Conservation (phyloP, 2,329 filamentous ascomycete genomes). For the Calonectria hongkongensis region DNA sequence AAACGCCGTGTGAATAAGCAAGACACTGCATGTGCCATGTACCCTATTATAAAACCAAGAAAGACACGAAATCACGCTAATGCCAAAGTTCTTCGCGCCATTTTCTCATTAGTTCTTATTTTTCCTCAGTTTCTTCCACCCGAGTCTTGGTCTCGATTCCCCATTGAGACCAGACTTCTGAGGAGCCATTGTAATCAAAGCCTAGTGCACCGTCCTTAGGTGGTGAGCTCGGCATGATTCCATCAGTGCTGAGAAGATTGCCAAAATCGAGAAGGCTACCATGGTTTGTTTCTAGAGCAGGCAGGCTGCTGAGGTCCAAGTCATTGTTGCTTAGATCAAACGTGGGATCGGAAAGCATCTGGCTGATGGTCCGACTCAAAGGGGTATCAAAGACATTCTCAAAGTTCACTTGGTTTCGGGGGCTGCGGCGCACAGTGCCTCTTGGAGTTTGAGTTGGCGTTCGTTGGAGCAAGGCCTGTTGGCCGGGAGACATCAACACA, state of each 20-base stretch:
- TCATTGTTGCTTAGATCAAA: slow-evolving; percentile 66
- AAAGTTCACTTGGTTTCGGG: slow-evolving; percentile 63
- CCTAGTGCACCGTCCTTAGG: slow-evolving; percentile 56
- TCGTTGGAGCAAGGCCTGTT: slow-evolving; percentile 64
- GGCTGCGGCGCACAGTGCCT: slow-evolving; percentile 63
- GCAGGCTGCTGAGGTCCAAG: slow-evolving; percentile 65
- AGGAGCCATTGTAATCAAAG: slow-evolving; percentile 58
- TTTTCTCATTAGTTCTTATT: slow-evolving; percentile 45
- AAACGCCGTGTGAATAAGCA: slow-evolving; percentile 37
- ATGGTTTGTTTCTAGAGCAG: slow-evolving; percentile 61
- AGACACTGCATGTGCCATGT: slow-evolving; percentile 36
- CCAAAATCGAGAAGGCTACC: slow-evolving; percentile 67
- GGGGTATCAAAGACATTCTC: slow-evolving; percentile 70
- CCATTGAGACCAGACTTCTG: slow-evolving; percentile 58
- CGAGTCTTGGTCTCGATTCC: slow-evolving; percentile 45
- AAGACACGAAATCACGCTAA: slow-evolving; percentile 41
- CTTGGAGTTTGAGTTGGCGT: slow-evolving; percentile 70
- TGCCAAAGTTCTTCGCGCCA: slow-evolving; percentile 37
- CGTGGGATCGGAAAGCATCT: slow-evolving; percentile 76
- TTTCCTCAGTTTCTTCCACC: slow-evolving; percentile 45
- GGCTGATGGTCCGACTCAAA: slow-evolving; percentile 77
- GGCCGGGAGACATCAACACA: slow-evolving; percentile 65
- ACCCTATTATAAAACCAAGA: slow-evolving; percentile 48
- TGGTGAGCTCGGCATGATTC: slow-evolving; percentile 69
- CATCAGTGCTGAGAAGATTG: slow-evolving; percentile 68